Evolutionary conservation across 768 basidiomycete genomes (phyloP), one percentile per base, ranked within the genome.

Genomic region (Porphyrellus cyaneotinctus): DNA sequence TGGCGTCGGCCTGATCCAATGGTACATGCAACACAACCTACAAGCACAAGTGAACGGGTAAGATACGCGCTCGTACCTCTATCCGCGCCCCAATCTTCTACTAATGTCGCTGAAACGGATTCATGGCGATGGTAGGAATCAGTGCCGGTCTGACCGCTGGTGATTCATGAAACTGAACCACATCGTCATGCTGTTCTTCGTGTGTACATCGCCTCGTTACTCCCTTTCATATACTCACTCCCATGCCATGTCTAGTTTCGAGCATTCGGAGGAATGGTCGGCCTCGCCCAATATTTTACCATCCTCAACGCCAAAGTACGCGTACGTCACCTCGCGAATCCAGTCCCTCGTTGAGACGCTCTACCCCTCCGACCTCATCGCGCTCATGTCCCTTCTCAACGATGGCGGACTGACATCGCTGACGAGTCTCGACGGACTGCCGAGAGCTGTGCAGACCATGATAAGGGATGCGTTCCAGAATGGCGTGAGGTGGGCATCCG

Each of bases 241-340:
- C n/a, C n/a, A n/a, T n/a, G 23, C 14, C 4, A 13, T 6, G 9
- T 15, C 18, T 56, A 80, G 78, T 76, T 75, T 66, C 72, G 75
- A 15, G 63, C 74, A 1, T 64, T 79, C 35, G 80, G 80, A n/a
- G 80, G 80, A 10, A 80, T 78, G 0, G 60, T 79, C 35, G 79
- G 80, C 22, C 73, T 81, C 35, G 78, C 80, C 0, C 80, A 81
- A 56, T 79, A 78, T 47, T 71, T 73, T 37, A 75, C 80, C 9
- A 67, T 81, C 20, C 70, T 80, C 49, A 72, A 72, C 54, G 64
- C 70, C 31, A 77, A 72, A 62, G 78, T 77, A 64, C 26, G 24
- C 60, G 20, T 69, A 69, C 47, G 64, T 81, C 53, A 26, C 20
- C 2, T 18, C 48, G 5, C 58, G 56, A 17, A 38, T 57, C 22